Percentiles rank a stretch among this genome's conserved stretches.
Evolutionary conservation across 371 early-diverging fungal species (phyloP).

Genomic region (Apophysomyces elegans): DNA sequence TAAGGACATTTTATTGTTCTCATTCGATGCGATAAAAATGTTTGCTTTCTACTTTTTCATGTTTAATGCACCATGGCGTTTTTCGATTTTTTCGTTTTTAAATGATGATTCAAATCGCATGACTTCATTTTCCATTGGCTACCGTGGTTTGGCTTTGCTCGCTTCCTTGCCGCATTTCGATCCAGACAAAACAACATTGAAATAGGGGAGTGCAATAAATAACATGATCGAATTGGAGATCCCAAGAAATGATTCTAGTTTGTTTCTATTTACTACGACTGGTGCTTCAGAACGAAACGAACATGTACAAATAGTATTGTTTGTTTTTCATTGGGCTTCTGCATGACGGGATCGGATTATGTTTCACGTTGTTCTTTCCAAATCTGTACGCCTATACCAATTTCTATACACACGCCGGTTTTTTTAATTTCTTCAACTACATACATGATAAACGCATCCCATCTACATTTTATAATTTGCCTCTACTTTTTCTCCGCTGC

Average conservation of each 20-base stretch:
- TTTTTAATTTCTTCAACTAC: not conserved
- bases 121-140: too few species aligned
- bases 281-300: not conserved
- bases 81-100: not conserved
- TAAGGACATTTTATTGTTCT: too few species aligned
- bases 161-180: too few species aligned
- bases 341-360: too few species aligned
- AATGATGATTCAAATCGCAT: not conserved
- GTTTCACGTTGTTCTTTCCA: too few species aligned
- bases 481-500: constrained; percentile 12
- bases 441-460: not conserved
- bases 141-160: too few species aligned
- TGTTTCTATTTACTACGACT: too few species aligned
- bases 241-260: not conserved
- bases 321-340: too few species aligned
- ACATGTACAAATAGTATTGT: not conserved
- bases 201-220: too few species aligned
- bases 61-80: not conserved
- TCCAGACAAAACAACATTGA: too few species aligned
- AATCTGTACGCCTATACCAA: too few species aligned
- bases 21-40: not conserved
- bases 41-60: not conserved
- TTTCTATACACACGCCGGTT: too few species aligned
- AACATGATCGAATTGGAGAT: not conserved
- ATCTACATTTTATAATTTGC: not conserved